Base-by-base conservation (phyloP, 116 monocot species). In the Dioscorea cayenensis region DNA sequence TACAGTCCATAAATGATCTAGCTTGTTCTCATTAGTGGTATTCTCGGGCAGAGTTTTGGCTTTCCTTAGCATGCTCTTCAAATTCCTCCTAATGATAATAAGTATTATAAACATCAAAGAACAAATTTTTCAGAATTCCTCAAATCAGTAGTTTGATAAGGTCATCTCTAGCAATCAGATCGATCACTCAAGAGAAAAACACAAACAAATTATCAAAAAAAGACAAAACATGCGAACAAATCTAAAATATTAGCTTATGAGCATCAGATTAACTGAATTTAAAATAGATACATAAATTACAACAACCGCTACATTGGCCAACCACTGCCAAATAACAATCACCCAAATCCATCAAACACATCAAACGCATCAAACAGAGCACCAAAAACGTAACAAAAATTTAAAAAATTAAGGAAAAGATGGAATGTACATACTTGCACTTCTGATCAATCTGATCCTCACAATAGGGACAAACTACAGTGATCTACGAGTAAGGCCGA, bases 401-500 rank as follows among this genome's bases (percentile, higher is more conserved):
- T 66, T 49, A 21, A 64, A 65, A 55, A 37, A n/a, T n/a, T 21
- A 64, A 36, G 66, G 1, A 4, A 69, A 70, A n/a, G n/a, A n/a
- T n/a, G n/a, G n/a, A n/a, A n/a, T n/a, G n/a, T n/a, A n/a, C n/a
- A n/a, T n/a, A 95, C 95, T 77, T 89, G 62, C 95, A 79, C 71
- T 95, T 95, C 95, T 92, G 92, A 62, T 95, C 92, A 72, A 95
- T 95, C 72, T 95, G 95, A 9, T 90, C 87, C 71, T 71, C 85
- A 77, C 95, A 95, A 48, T 89, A 81, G 49, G 79, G 77, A 69
- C 95, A 95, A 21, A 95, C 92, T 3, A 89, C 92, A 58, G 92
- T 92, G 70, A 95, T 84, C 64, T 89, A 89, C 19, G 90, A 87
- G 37, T 65, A 85, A 11, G 95, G 95, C 17, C 83, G 83, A 28